A percentile compares a stretch with the other conserved stretches of the same genome.
phyloP scores from a whole-genome alignment of 345 rosid genomes.

The Arabidopsis arenosa region DNA sequence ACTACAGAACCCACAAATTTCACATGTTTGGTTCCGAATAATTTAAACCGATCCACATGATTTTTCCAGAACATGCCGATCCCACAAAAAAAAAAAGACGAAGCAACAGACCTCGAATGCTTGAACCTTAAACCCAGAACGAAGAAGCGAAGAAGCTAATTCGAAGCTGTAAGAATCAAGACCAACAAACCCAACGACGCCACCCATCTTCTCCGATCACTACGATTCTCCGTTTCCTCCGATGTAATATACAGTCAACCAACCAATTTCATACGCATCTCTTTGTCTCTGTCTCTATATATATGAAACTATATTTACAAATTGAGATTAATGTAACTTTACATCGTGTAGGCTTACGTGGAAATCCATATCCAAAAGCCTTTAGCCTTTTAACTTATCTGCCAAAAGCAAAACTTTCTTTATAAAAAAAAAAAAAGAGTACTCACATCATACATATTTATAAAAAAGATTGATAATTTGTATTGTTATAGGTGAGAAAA shows the following conservation, averaged over 20 bases:
- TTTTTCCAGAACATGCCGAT: constrained; percentile 6
- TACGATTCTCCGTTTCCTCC: constrained; percentile 5
- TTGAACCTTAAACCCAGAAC: constrained; percentile 66
- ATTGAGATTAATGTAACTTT: not conserved
- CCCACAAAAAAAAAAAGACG: not conserved
- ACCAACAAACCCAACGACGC: constrained; percentile 72
- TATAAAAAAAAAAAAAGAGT: no score
- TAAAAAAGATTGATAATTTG: not conserved
- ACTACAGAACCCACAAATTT: not conserved
- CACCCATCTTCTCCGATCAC: constrained; percentile 42
- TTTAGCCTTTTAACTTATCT: constrained; percentile 20
- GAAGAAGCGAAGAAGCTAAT: constrained; percentile 74
- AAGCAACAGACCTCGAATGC: constrained; percentile 65
- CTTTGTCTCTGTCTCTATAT: not conserved
- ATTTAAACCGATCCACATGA: not conserved
- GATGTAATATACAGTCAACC: constrained; percentile 21
- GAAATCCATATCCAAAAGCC: constrained; percentile 30
- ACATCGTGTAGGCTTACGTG: constrained; percentile 34
- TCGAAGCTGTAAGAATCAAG: constrained; percentile 68
- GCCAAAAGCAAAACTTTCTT: not conserved
- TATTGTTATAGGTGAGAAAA: constrained; percentile 19
- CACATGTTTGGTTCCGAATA: not conserved
- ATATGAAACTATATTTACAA: not conserved
- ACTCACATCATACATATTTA: not conserved
- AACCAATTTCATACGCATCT: constrained; percentile 31